phyloP scores from a whole-genome alignment of 768 basidiomycete species.

The Candolleomyces efflorescens region DNA sequence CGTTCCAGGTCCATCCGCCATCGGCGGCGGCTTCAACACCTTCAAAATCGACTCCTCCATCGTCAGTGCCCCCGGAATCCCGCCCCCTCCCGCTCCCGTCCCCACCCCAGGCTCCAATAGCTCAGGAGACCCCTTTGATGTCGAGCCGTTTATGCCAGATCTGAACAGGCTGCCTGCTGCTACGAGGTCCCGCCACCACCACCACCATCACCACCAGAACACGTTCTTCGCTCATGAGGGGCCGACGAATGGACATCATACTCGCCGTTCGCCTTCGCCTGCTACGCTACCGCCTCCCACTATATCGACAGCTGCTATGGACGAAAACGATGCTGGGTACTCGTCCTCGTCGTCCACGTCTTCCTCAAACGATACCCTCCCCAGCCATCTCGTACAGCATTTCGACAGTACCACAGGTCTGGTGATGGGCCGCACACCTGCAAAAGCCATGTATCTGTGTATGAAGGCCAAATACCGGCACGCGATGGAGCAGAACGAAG shows the following conservation, averaged over 20 bases:
- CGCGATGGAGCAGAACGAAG: constrained; percentile 62
- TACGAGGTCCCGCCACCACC: background rate
- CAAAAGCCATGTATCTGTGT: constrained; percentile 65
- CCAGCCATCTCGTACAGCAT: constrained; percentile 42
- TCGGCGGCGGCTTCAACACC: constrained; percentile 43
- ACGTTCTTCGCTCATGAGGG: too few relatives aligned
- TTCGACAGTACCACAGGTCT: constrained; percentile 55
- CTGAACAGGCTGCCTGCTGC: background rate
- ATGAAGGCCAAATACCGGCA: constrained; percentile 78
- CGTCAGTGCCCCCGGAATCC: constrained; percentile 10
- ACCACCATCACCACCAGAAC: background rate
- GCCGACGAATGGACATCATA: background rate
- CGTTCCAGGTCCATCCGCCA: constrained; percentile 8
- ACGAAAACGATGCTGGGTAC: constrained; percentile 30
- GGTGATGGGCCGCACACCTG: constrained; percentile 66
- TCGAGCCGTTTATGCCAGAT: constrained; percentile 1
- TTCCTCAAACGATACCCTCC: constrained; percentile 27
- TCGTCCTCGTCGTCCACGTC: constrained; percentile 26
- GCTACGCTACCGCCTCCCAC: background rate
- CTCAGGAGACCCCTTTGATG: constrained; percentile 3
- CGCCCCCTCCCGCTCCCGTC: constrained; percentile 34
- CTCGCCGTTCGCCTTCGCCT: constrained; percentile 2
- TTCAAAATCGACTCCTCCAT: constrained; percentile 56
- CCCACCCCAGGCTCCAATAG: constrained; percentile 19
- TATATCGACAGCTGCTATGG: background rate